A percentile compares a stretch with the other conserved stretches of the same genome.
These are phyloP conservation scores for Emericellopsis cladophorae DNA, from an alignment of 2,329 filamentous ascomycete species.

Conservation along the genomic window DNA sequence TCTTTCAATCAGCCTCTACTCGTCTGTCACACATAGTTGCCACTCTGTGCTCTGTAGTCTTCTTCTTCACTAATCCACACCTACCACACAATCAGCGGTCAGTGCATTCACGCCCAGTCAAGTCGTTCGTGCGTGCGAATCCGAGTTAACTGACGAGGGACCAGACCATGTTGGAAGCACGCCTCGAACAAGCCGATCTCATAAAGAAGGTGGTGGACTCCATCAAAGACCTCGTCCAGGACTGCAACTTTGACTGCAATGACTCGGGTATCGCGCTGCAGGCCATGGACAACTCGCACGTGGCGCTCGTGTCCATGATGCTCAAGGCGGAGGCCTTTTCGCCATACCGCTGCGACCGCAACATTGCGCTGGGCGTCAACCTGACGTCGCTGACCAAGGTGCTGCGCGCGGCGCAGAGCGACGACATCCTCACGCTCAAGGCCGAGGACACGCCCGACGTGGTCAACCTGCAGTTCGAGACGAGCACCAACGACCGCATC, in stretches of 20 bases:
- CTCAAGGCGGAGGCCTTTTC: conserved; percentile 91
- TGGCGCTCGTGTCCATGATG: conserved; percentile 97
- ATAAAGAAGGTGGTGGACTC: conserved; percentile 99
- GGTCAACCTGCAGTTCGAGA: conserved; percentile 93
- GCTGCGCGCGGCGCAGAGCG: conserved; percentile 82
- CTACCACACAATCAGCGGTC: neutral
- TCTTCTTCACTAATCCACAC: neutral
- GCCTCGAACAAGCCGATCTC: conserved; percentile 83
- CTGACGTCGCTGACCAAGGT: conserved; percentile 94
- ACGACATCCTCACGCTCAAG: conserved; percentile 93
- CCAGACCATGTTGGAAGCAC: conserved; percentile 79
- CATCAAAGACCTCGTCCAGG: conserved; percentile 98
- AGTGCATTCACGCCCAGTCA: neutral
- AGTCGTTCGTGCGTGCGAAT: neutral
- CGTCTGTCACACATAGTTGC: no score
- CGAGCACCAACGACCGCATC: conserved; percentile 71
- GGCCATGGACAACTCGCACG: conserved; percentile 99
- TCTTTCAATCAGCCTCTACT: no score
- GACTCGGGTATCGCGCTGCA: conserved; percentile 96
- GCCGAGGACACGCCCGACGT: conserved; percentile 94
- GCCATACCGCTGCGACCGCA: conserved; percentile 95
- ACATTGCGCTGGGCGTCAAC: conserved; percentile 97
- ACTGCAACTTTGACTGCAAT: conserved; percentile 99
- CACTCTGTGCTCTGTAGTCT: no score
- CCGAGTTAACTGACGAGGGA: neutral